phyloP scores from a whole-genome alignment of 192 early-diverging fungal genomes.

The Coemansia sp. region DNA sequence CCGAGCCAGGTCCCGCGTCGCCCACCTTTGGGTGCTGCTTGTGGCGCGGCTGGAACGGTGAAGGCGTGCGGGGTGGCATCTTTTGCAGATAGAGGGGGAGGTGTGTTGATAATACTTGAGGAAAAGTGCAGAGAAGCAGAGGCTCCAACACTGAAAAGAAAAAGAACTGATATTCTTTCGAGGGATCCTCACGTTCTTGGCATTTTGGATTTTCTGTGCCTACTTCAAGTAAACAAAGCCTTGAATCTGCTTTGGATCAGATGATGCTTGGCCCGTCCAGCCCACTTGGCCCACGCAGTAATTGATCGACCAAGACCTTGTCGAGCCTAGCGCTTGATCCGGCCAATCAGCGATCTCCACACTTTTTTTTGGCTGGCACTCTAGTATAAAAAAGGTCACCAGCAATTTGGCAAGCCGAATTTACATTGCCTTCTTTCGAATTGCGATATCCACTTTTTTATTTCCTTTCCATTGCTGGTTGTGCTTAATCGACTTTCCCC shows the following conservation, averaged over 20 bases:
- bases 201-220: background rate
- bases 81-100: background rate
- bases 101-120: background rate
- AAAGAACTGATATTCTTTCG: too few relatives aligned
- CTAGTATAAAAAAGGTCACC: background rate
- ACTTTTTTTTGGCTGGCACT: background rate
- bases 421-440: background rate
- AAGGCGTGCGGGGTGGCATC: constrained; percentile 30
- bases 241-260: too few relatives aligned
- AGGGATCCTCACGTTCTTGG: background rate
- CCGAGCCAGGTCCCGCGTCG: background rate
- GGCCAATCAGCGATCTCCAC: constrained; percentile 37
- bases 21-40: background rate
- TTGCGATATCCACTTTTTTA: too few relatives aligned
- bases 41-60: constrained; percentile 9
- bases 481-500: too few relatives aligned
- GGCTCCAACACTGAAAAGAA: too few relatives aligned
- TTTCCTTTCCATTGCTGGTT: too few relatives aligned
- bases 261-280: background rate
- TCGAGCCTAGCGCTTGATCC: too few relatives aligned
- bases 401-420: too few relatives aligned
- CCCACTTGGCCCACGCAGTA: too few relatives aligned
- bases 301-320: too few relatives aligned
- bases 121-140: background rate
- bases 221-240: too few relatives aligned